Evolutionary conservation across 2,329 filamentous ascomycete genomes (phyloP).

Genomic region (Aspergillus sergii): DNA sequence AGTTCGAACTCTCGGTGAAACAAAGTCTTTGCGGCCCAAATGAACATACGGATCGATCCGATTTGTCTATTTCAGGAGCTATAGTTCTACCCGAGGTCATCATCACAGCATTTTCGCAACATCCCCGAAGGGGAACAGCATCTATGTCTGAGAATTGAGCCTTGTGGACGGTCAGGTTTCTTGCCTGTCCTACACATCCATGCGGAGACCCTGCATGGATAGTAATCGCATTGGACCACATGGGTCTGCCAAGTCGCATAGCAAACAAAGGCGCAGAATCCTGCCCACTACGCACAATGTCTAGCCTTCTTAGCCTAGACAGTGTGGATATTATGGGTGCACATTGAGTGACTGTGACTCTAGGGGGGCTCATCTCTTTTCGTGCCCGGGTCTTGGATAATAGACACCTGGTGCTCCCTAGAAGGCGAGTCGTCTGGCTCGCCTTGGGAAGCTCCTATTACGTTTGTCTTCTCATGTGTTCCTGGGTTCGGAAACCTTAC

Average conservation of each 20-base stretch:
- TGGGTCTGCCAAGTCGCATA: background rate
- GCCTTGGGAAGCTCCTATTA: background rate
- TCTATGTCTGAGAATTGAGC: background rate
- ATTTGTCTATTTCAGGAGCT: background rate
- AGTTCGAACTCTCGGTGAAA: background rate
- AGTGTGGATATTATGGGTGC: background rate
- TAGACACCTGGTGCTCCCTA: background rate
- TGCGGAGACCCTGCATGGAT: background rate
- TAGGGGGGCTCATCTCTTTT: background rate
- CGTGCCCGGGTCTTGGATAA: background rate
- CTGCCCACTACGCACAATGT: background rate
- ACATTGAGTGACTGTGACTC: background rate
- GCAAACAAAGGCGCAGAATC: slow-evolving; percentile 1
- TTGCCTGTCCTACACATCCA: background rate
- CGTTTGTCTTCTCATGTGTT: background rate
- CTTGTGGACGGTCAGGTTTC: background rate
- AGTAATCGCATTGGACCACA: background rate
- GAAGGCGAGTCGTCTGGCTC: background rate
- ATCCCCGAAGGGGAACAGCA: background rate
- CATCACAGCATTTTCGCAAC: background rate
- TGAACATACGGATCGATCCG: background rate
- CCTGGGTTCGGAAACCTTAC: background rate
- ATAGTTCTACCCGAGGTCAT: background rate
- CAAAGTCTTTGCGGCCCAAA: background rate
- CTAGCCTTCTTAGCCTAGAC: background rate